phyloP scores from a whole-genome alignment of 768 basidiomycete genomes.

The Pholiota microspora region DNA sequence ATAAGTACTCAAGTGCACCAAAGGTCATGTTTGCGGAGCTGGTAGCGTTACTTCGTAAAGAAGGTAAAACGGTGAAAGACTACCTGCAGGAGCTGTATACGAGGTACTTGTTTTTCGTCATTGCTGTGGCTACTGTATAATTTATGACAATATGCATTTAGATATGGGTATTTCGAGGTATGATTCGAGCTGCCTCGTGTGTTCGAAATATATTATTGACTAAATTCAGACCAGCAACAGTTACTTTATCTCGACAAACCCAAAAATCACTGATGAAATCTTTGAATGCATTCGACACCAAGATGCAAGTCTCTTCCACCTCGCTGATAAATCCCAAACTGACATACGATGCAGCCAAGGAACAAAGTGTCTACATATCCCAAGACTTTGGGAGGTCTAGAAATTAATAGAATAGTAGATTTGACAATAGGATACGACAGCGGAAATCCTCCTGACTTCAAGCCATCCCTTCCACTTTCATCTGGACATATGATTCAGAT shows the following conservation, averaged over 20 bases:
- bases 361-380: slow-evolving; percentile 51
- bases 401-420: slow-evolving; percentile 66
- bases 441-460: slow-evolving; percentile 61
- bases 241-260: slow-evolving; percentile 75
- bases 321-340: background rate
- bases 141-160: slow-evolving; percentile 20
- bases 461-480: slow-evolving; percentile 65
- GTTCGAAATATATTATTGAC: background rate
- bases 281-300: slow-evolving; percentile 67
- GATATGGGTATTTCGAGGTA: slow-evolving; percentile 81
- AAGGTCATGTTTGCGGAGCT: slow-evolving; percentile 72
- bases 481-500: slow-evolving; percentile 88
- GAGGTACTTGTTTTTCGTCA: slow-evolving; percentile 34
- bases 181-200: background rate
- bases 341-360: background rate
- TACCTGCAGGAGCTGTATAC: slow-evolving; percentile 65
- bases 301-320: slow-evolving; percentile 29
- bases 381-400: slow-evolving; percentile 53
- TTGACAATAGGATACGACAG: slow-evolving; percentile 79
- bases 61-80: slow-evolving; percentile 51
- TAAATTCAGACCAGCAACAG: slow-evolving; percentile 70
- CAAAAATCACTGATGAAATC: slow-evolving; percentile 62
- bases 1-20: background rate
- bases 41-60: slow-evolving; percentile 44
- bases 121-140: slow-evolving; percentile 1